Evolutionary conservation across 768 basidiomycete genomes (phyloP).

Genomic region (Cystofilobasidium macerans): DNA sequence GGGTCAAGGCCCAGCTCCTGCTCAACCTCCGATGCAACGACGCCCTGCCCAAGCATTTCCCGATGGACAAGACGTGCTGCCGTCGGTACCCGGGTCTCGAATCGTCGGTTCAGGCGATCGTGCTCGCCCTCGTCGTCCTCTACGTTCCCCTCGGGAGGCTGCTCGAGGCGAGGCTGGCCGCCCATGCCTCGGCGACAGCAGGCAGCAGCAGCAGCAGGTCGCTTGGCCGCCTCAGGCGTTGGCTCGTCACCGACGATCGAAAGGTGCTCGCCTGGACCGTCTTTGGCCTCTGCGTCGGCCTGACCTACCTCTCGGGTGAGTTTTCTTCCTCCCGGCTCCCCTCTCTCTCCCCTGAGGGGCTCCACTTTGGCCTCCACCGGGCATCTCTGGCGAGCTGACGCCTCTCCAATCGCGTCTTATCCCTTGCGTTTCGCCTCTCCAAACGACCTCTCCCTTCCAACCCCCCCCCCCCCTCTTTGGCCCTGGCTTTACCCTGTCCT

Average conservation of each 20-base stretch:
- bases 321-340: too few species aligned
- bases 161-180: conserved; percentile 1
- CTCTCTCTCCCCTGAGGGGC: too few species aligned
- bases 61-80: conserved; percentile 70
- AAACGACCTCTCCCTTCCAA: too few species aligned
- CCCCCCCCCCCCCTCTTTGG: background rate
- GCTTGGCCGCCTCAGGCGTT: too few species aligned
- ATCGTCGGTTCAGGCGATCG: conserved; percentile 38
- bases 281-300: conserved; percentile 54
- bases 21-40: conserved; percentile 75
- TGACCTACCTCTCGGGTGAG: conserved; percentile 53
- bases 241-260: too few species aligned
- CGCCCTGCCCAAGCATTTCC: conserved; percentile 50
- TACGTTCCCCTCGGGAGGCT: conserved; percentile 26
- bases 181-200: too few species aligned
- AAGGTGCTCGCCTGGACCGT: conserved; percentile 46
- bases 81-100: conserved; percentile 52
- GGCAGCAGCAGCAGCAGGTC: too few species aligned
- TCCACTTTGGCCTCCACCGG: too few species aligned
- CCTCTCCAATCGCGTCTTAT: too few species aligned
- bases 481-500: background rate
- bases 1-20: conserved; percentile 62
- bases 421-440: too few species aligned
- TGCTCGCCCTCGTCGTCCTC: conserved; percentile 32
- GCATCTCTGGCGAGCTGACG: too few species aligned